Percentiles rank a stretch among this genome's conserved stretches.
These are phyloP conservation scores for Trebouxia gelatinosa DNA, from an alignment of 163 green algal species.

Conservation along the genomic window DNA sequence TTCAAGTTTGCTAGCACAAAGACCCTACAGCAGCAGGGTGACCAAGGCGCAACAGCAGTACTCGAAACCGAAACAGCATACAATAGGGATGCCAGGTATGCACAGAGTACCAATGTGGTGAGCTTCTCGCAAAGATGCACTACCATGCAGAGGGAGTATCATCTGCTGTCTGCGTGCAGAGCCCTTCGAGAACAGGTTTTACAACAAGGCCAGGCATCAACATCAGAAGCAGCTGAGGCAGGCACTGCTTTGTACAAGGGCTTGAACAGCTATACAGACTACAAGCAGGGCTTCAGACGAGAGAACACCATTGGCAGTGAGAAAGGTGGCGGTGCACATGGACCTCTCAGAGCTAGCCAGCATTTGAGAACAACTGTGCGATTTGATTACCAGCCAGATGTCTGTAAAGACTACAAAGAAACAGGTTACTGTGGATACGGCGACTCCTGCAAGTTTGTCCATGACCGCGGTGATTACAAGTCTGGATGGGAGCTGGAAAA, in stretches of 20 bases:
- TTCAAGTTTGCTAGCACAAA: conserved; percentile 68
- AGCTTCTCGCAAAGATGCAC: not conserved
- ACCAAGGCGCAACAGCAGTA: conserved; percentile 64
- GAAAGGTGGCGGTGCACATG: conserved; percentile 74
- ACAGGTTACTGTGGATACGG: conserved; percentile 98
- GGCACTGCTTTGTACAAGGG: conserved; percentile 68
- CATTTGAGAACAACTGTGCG: conserved; percentile 86
- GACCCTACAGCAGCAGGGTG: conserved; percentile 58
- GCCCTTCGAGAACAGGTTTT: conserved; percentile 79
- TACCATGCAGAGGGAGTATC: not conserved
- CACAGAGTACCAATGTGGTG: not conserved
- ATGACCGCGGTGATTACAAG: conserved; percentile 99
- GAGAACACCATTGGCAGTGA: conserved; percentile 69
- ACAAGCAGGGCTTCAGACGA: conserved; percentile 68
- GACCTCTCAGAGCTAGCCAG: conserved; percentile 82
- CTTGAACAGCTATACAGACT: conserved; percentile 80
- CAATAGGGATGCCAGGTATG: conserved; percentile 73
- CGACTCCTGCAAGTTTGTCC: conserved; percentile 99
- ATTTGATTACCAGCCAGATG: conserved; percentile 95
- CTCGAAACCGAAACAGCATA: conserved; percentile 90
- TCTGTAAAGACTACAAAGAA: conserved; percentile 99
- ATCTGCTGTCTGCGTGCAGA: conserved; percentile 41
- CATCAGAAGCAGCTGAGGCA: not conserved
- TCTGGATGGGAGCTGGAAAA: conserved; percentile 87
- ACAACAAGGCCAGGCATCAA: conserved; percentile 40